Percentiles rank a stretch among this genome's conserved stretches.
These are phyloP conservation scores for Alternaria ventricosa DNA, from an alignment of 2,329 filamentous ascomycete genomes.

Conservation along the genomic window DNA sequence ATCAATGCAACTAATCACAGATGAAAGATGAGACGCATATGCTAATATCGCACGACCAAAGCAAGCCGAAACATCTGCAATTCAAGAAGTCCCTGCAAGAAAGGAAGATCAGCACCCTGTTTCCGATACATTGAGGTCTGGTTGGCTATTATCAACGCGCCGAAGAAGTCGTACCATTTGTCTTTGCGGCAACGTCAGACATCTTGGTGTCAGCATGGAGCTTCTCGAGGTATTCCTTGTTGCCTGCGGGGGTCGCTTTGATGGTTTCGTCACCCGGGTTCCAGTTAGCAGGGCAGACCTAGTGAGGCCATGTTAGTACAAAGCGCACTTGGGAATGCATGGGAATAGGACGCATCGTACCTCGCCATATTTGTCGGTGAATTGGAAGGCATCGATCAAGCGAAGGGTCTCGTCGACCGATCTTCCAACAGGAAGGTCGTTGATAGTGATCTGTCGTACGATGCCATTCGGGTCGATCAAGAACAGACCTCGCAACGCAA, in stretches of 20 bases:
- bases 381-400: constrained; percentile 59
- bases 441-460: constrained; percentile 68
- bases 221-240: constrained; percentile 48
- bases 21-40: constrained; percentile 1
- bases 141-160: neutral
- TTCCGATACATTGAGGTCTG: neutral
- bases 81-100: constrained; percentile 8
- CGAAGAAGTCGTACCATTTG: constrained; percentile 34
- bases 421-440: constrained; percentile 69
- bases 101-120: constrained; percentile 4
- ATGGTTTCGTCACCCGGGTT: constrained; percentile 50
- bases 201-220: constrained; percentile 46
- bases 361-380: constrained; percentile 53
- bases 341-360: constrained; percentile 12
- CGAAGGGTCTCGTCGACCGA: constrained; percentile 69
- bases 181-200: constrained; percentile 32
- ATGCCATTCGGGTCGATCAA: constrained; percentile 69
- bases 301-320: neutral
- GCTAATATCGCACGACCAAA: constrained; percentile 3
- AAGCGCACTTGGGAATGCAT: neutral
- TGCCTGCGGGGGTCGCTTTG: constrained; percentile 50
- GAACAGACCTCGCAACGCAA: constrained; percentile 69
- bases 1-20: constrained; percentile 3
- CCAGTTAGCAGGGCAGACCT: constrained; percentile 53
- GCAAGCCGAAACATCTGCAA: neutral